Conservation (phyloP, 164 flowering plant species). For the Kingdonia uniflora region DNA sequence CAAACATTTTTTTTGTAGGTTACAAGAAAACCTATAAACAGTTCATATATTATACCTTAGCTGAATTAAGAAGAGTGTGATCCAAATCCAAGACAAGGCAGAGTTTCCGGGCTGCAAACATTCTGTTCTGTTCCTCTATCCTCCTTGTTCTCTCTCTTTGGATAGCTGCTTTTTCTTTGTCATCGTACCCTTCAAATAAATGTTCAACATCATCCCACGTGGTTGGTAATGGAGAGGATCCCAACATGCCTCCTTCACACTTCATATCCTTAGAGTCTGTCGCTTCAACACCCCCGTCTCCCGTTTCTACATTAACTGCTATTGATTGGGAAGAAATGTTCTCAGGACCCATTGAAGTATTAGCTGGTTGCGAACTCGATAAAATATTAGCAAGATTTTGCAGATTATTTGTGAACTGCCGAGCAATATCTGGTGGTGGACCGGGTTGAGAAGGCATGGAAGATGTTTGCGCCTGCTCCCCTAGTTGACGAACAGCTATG, state of each 20-base stretch:
- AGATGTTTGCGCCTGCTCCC: constrained; percentile 29
- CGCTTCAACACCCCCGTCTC: constrained; percentile 16
- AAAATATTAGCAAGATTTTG: constrained; percentile 66
- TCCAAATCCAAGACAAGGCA: constrained; percentile 88
- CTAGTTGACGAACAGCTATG: constrained; percentile 23
- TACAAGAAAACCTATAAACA: not conserved
- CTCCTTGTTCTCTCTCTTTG: constrained; percentile 78
- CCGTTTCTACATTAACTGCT: constrained; percentile 18
- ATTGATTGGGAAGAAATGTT: constrained; percentile 19
- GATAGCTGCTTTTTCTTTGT: constrained; percentile 73
- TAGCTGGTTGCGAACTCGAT: constrained; percentile 35
- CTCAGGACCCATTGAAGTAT: constrained; percentile 19
- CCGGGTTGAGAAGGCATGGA: constrained; percentile 22
- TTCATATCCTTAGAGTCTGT: constrained; percentile 22
- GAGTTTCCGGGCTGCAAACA: constrained; percentile 70
- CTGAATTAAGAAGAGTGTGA: no score
- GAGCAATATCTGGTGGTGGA: constrained; percentile 48
- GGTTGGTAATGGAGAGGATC: constrained; percentile 27
- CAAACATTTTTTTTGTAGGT: not conserved
- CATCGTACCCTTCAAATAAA: constrained; percentile 84
- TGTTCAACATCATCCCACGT: constrained; percentile 81
- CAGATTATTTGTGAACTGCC: constrained; percentile 52
- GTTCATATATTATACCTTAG: constrained; percentile 34
- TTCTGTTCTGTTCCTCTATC: no score
- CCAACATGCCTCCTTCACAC: constrained; percentile 19